phyloP scores from a whole-genome alignment of 2,329 filamentous ascomycete genomes.

The Monosporascus cannonballus region DNA sequence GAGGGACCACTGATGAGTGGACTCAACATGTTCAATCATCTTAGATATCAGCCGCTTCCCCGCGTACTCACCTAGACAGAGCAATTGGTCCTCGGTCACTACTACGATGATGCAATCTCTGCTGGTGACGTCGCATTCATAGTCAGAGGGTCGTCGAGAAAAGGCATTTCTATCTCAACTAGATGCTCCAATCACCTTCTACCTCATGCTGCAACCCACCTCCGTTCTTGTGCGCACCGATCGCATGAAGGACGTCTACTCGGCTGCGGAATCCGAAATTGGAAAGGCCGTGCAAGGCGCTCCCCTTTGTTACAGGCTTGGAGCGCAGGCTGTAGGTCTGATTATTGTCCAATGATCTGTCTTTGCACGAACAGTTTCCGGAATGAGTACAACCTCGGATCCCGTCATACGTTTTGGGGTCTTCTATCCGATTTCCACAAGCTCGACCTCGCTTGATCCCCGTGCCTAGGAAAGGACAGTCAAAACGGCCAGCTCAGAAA shows the following conservation, averaged over 20 bases:
- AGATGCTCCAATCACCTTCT: neutral
- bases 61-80: no score
- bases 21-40: no score
- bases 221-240: neutral
- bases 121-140: no score
- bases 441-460: neutral
- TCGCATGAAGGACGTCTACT: neutral
- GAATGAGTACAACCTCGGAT: neutral
- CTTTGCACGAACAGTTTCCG: neutral
- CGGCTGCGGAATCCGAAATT: neutral
- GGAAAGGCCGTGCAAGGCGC: neutral
- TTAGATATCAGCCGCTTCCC: no score
- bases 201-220: neutral
- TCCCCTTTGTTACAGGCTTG: neutral
- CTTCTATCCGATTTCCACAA: neutral
- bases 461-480: no score
- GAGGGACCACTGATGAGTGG: no score
- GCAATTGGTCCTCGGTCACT: no score
- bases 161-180: no score
- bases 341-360: neutral
- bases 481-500: no score
- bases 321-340: neutral
- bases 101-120: no score
- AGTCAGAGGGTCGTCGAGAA: no score
- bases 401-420: neutral